Evolutionary conservation across 2,329 filamentous ascomycete species (phyloP).

Genomic region (Aspergillus jensenii): DNA sequence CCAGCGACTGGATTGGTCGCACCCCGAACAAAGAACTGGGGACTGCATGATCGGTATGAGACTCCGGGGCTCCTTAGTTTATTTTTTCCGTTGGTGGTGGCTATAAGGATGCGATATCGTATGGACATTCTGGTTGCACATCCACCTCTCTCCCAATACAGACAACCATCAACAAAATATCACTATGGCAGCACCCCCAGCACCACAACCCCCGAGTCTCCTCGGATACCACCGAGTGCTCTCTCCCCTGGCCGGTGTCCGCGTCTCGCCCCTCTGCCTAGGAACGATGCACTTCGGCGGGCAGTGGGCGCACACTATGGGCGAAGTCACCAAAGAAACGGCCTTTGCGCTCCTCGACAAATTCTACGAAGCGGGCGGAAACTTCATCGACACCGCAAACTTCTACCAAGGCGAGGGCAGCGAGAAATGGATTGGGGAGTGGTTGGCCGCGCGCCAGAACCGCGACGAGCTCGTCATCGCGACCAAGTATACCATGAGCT

Average conservation of each 20-base stretch:
- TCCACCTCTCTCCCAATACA: neutral
- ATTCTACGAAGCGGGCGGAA: conserved; percentile 64
- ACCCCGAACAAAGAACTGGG: neutral
- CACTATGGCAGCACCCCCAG: conserved; percentile 24
- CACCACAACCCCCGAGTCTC: conserved; percentile 57
- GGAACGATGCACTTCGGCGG: conserved; percentile 37
- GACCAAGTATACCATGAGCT: conserved; percentile 63
- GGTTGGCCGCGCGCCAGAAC: conserved; percentile 62
- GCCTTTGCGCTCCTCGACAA: conserved; percentile 64
- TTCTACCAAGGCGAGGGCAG: conserved; percentile 65
- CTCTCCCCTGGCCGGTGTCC: conserved; percentile 62
- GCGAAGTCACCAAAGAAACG: conserved; percentile 61
- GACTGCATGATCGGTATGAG: too few relatives aligned
- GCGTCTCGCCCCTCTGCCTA: conserved; percentile 60
- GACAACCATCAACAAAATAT: neutral
- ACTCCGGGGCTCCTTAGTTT: too few relatives aligned
- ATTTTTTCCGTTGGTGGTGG: too few relatives aligned
- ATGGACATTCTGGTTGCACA: neutral
- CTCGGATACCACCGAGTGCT: conserved; percentile 65
- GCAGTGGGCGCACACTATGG: conserved; percentile 45
- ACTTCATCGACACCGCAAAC: conserved; percentile 71
- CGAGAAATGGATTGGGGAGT: conserved; percentile 67
- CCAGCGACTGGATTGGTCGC: neutral
- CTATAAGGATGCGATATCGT: neutral
- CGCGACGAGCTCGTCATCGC: conserved; percentile 69